Evolutionary conservation across 345 rosid species (phyloP).

Genomic region (Pistacia vera): DNA sequence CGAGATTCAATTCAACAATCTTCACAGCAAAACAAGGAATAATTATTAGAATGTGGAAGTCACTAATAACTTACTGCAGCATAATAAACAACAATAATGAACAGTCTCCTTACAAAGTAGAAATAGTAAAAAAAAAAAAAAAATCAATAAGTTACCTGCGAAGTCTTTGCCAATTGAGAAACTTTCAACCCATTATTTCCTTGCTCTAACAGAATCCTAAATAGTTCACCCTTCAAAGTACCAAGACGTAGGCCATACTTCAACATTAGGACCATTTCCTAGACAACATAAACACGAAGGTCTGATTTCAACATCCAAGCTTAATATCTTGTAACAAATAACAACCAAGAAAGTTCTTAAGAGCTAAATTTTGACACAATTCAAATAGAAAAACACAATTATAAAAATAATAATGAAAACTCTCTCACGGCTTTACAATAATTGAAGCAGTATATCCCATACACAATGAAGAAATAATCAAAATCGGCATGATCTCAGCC

Average conservation of each 20-base stretch:
- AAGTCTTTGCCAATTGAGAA: conserved; percentile 65
- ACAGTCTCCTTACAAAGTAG: background rate
- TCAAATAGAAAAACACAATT: background rate
- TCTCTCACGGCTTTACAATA: background rate
- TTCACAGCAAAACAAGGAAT: conserved; percentile 34
- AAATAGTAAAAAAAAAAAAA: background rate
- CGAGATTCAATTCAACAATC: conserved; percentile 70
- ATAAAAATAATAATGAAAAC: background rate
- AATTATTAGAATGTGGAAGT: conserved; percentile 5
- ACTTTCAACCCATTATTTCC: conserved; percentile 76
- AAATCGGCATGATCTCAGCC: background rate
- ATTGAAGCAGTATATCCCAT: background rate
- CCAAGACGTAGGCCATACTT: conserved; percentile 70
- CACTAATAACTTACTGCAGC: background rate
- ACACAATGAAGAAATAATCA: background rate
- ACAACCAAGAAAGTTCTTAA: background rate
- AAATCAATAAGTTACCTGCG: conserved; percentile 47
- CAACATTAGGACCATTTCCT: conserved; percentile 83
- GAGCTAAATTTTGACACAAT: background rate
- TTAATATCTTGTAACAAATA: background rate
- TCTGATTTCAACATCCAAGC: conserved; percentile 19
- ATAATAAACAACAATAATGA: background rate
- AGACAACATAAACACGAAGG: conserved; percentile 15
- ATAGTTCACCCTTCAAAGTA: conserved; percentile 84
- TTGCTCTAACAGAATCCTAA: conserved; percentile 59